Percentiles rank a stretch among this genome's conserved stretches.
Conservation (phyloP, 257 asterid species). For the Verbena officinalis region DNA sequence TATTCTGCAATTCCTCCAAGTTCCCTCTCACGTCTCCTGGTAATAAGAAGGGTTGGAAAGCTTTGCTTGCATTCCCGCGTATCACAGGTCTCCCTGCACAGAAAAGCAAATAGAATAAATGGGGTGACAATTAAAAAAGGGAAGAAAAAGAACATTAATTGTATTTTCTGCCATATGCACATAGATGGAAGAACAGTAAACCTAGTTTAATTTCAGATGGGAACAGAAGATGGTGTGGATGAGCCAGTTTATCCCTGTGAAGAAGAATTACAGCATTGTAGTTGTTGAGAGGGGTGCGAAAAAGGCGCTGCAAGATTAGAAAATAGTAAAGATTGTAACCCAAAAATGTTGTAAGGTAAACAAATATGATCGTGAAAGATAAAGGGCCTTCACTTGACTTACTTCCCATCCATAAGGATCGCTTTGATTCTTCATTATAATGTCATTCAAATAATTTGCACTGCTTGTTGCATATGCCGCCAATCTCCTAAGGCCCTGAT, state of each 20-base stretch:
- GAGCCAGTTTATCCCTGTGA: constrained; percentile 81
- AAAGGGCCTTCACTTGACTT: constrained; percentile 40
- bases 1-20: constrained; percentile 54
- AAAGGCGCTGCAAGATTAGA: constrained; percentile 73
- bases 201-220: constrained; percentile 85
- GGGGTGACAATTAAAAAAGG: constrained; percentile 4
- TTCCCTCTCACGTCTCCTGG: constrained; percentile 50
- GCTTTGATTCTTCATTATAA: constrained; percentile 55
- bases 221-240: constrained; percentile 81
- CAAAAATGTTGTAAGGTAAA: constrained; percentile 12
- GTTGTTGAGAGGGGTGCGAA: constrained; percentile 90
- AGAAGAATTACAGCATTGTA: constrained; percentile 89
- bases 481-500: constrained; percentile 82
- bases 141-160: neutral
- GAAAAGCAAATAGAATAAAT: neutral
- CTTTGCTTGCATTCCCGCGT: constrained; percentile 70
- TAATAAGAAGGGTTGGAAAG: constrained; percentile 68
- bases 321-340: constrained; percentile 14
- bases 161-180: constrained; percentile 18
- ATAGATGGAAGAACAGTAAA: constrained; percentile 22
- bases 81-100: constrained; percentile 61
- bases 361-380: constrained; percentile 9
- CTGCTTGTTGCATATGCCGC: constrained; percentile 87
- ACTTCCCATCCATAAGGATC: constrained; percentile 91
- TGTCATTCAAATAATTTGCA: constrained; percentile 62